Evolutionary conservation across 495 filamentous ascomycete genomes (phyloP), one percentile per base, ranked within the genome.

Genomic region (Daldinia loculata): DNA sequence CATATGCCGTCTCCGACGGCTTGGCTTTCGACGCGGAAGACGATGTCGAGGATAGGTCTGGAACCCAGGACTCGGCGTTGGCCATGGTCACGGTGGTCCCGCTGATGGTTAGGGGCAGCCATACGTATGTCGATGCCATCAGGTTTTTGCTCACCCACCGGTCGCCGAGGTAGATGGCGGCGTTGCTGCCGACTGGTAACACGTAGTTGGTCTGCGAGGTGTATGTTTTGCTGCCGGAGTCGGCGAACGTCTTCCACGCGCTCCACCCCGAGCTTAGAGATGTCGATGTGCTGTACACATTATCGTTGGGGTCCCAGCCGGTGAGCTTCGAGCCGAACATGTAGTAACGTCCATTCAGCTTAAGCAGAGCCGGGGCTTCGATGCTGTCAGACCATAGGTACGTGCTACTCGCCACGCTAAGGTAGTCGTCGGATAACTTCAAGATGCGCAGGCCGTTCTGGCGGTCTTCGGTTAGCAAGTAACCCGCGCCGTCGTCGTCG

Each of bases 121-220:
- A 92, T 30, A 91, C 77, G 71, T 91, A 91, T 5, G 88, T 87
- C 43, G 81, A 84, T 24, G 84, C 77, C 82, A 85, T 85, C 0
- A 91, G 81, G 72, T 91, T 89, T 17, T 68, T 63, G 17, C 80
- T 82, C 2, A 86, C 72, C 89, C 89, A 91, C 5, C 89, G 82
- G 77, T 91, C 89, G 55, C 89, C 89, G 80, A 91, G 85, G 77
- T 91, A 92, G 61, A 88, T 87, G 51, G 75, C 77, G n/a, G 63
- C 76, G 58, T 77, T 72, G 53, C 76, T 66, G 64, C 78, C 75
- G 38, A 83, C 75, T 0, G 84, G 78, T 34, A 88, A 79, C 59
- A 87, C 76, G 61, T 79, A 87, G 26, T 79, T 85, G 0, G 83
- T 86, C 67, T 87, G 85, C 3, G 81, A 84, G 29, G 77, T 78